Evolutionary conservation across 768 basidiomycete genomes (phyloP).

Genomic region (Dentipellis fragilis): DNA sequence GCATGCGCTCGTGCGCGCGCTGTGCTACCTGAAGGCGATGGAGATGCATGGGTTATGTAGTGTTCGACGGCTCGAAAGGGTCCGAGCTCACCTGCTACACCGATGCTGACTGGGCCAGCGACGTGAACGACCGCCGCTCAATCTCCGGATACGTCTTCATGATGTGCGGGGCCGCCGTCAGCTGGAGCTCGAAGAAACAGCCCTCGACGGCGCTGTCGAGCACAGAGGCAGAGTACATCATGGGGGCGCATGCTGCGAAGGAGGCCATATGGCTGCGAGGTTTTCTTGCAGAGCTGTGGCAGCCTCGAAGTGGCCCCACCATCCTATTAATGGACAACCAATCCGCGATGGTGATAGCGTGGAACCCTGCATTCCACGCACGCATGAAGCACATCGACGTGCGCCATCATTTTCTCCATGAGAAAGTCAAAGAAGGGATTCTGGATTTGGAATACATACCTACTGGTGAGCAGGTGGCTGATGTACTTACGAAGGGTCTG

Average conservation of each 20-base stretch:
- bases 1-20: no score
- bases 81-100: no score
- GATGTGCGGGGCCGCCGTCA: slow-evolving; percentile 18
- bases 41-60: no score
- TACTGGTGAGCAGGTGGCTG: not conserved
- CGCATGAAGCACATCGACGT: no score
- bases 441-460: not conserved
- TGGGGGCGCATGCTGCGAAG: slow-evolving; percentile 15
- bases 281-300: slow-evolving; percentile 12
- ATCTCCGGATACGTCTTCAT: slow-evolving; percentile 22
- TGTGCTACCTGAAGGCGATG: no score
- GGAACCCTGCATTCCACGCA: slow-evolving; percentile 20
- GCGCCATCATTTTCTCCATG: not conserved
- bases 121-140: slow-evolving; percentile 14
- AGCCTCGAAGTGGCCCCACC: slow-evolving; percentile 7
- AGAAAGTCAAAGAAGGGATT: not conserved
- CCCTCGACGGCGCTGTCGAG: slow-evolving; percentile 22
- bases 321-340: slow-evolving; percentile 27
- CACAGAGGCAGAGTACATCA: slow-evolving; percentile 24
- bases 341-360: slow-evolving; percentile 22
- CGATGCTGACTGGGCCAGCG: slow-evolving; percentile 18
- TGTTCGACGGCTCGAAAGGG: no score
- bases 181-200: slow-evolving; percentile 26
- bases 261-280: slow-evolving; percentile 21
- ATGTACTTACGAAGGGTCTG: not conserved